Evolutionary conservation across 345 rosid genomes (phyloP).

Genomic region (Firmiana major): DNA sequence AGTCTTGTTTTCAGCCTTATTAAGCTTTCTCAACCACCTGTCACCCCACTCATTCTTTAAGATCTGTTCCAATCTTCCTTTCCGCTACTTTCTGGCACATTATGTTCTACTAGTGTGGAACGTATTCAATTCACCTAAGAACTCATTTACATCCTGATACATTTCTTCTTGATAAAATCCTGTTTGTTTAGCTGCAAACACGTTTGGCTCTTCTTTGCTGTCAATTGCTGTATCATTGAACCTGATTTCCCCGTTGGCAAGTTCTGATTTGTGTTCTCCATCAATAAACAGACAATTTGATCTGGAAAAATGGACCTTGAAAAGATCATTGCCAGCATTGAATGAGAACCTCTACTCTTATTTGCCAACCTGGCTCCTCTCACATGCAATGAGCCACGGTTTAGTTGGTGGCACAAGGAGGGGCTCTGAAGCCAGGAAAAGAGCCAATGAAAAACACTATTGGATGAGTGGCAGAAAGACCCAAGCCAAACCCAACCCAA

Average conservation of each 20-base stretch:
- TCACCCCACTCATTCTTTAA: too few relatives aligned
- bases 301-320: background rate
- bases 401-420: background rate
- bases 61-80: too few relatives aligned
- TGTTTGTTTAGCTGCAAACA: too few relatives aligned
- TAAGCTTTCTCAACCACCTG: too few relatives aligned
- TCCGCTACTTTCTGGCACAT: too few relatives aligned
- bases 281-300: background rate
- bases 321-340: background rate
- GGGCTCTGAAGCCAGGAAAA: background rate
- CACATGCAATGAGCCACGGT: background rate
- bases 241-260: background rate
- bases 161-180: background rate
- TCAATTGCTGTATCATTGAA: background rate
- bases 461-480: background rate
- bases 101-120: too few relatives aligned
- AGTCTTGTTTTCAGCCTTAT: too few relatives aligned
- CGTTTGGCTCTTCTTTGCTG: too few relatives aligned
- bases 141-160: too few relatives aligned
- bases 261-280: background rate
- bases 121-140: too few relatives aligned
- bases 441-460: background rate
- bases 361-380: background rate
- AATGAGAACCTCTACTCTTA: background rate
- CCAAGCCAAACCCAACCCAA: background rate